Conservation (phyloP, 306 rosid genomes). For the Acacia acuminata region DNA sequence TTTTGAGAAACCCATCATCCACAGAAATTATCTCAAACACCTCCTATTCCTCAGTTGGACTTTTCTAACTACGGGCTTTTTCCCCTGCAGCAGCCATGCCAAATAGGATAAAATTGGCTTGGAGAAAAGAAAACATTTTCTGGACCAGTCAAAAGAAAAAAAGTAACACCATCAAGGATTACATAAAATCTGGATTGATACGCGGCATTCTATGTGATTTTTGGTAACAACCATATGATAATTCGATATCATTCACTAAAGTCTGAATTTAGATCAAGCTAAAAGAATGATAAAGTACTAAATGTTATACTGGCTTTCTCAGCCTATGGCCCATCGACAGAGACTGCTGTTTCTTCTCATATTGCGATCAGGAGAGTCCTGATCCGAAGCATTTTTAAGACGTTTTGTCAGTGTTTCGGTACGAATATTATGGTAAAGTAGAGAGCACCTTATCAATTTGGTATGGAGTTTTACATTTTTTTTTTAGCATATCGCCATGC, state of each 20-base stretch:
- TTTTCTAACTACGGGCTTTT: too few species aligned
- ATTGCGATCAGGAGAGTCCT: background rate
- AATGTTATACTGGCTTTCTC: background rate
- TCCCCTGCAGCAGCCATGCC: too few species aligned
- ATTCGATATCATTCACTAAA: background rate
- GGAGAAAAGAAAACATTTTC: background rate
- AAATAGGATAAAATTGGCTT: background rate
- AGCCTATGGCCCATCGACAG: background rate
- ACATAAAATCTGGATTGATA: background rate
- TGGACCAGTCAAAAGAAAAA: background rate
- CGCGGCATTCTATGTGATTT: background rate
- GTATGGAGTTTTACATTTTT: background rate
- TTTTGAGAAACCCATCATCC: too few species aligned
- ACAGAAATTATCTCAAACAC: too few species aligned
- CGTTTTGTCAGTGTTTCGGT: background rate
- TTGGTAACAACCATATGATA: background rate
- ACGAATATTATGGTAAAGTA: background rate
- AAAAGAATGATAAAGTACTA: too few species aligned
- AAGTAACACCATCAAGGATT: background rate
- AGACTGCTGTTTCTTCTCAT: background rate
- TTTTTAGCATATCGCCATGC: background rate
- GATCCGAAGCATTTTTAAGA: background rate
- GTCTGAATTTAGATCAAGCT: background rate
- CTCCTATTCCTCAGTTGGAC: too few species aligned
- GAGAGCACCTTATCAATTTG: background rate